These are phyloP conservation scores for Meredithiella fracta DNA, from an alignment of 2,329 filamentous ascomycete species.

Conservation along the genomic window DNA sequence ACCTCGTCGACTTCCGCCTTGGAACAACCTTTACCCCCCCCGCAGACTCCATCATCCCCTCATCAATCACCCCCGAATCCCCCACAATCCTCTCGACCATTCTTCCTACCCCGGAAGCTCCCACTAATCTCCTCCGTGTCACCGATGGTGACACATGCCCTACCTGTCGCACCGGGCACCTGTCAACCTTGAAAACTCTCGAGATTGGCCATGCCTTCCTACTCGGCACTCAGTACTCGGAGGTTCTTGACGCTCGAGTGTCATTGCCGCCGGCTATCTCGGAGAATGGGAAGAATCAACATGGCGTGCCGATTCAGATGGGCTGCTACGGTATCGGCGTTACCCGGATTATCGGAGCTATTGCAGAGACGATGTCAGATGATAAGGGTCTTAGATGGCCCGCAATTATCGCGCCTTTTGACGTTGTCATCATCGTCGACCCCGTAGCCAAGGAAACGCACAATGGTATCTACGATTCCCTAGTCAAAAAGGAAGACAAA, in stretches of 20 bases:
- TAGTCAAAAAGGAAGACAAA: slow-evolving; percentile 3
- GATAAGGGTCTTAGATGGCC: slow-evolving; percentile 74
- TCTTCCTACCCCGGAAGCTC: background rate
- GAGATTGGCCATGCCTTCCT: slow-evolving; percentile 94
- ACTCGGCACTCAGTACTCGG: slow-evolving; percentile 75
- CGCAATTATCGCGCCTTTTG: slow-evolving; percentile 67
- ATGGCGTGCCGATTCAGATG: slow-evolving; percentile 57
- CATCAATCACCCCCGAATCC: background rate
- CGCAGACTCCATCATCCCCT: background rate
- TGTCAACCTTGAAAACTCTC: slow-evolving; percentile 56
- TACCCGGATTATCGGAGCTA: slow-evolving; percentile 73
- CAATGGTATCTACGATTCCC: slow-evolving; percentile 43
- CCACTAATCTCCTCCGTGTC: slow-evolving; percentile 47
- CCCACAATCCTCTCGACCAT: background rate
- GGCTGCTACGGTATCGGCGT: slow-evolving; percentile 93
- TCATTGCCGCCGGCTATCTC: slow-evolving; percentile 20
- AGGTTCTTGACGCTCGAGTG: slow-evolving; percentile 51
- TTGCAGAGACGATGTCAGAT: slow-evolving; percentile 61
- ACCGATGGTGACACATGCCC: slow-evolving; percentile 56
- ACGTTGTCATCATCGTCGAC: slow-evolving; percentile 48
- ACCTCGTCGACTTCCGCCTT: slow-evolving; percentile 22
- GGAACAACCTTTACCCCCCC: slow-evolving; percentile 1
- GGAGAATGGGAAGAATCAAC: slow-evolving; percentile 6
- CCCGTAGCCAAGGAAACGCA: slow-evolving; percentile 31
- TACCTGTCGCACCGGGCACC: slow-evolving; percentile 43